Base-by-base conservation (phyloP, 2,329 filamentous ascomycete species). In the Zymoseptoria tritici region DNA sequence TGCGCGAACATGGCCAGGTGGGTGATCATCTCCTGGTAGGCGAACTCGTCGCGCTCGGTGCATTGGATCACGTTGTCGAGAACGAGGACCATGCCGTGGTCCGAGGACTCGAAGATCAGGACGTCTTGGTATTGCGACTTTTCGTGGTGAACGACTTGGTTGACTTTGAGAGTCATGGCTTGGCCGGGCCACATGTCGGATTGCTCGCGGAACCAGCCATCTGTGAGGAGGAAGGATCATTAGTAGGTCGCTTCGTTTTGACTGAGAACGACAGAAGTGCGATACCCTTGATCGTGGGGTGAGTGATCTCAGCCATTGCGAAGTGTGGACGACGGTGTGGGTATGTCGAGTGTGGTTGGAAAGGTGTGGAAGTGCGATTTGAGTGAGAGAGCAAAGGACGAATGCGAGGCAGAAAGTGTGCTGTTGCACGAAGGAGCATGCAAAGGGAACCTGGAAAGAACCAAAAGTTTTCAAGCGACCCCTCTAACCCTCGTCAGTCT, bases 141-240 rank as follows among this genome's bases (percentile, higher is more conserved):
- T 83, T 99, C 94, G 83, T 97, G 93, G 84, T 97, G 92, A 65
- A 99, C 83, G 73, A 99, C 87, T 83, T 97, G 90, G 78, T 99
- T 93, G 79, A 99, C 94, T 79, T 90, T 91, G 75, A 96, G 88
- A 70, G 90, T 97, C 93, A 97, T 97, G 76, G 94, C 94, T 82
- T 97, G 94, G 76, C 94, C 91, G 64, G 94, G 93, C 94, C 94
- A 99, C 93, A 99, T 97, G 75, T 94, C 82, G 70, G 90, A 96
- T 80, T 96, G 92, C 82, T 99, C 94, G 78, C 91, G 90, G 88
- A 99, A 99, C 94, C 94, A 99, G 81, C 93, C 94, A 96, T 97
- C 94, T 53, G 22, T 13, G n/a, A 29, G 20, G 29, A 53, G 50
- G 46, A 50, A 24, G 20, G 19, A 96, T 69, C 16, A 61, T 52